Evolutionary conservation across 192 early-diverging fungal species (phyloP).

Genomic region (Martensiomyces pterosporus): DNA sequence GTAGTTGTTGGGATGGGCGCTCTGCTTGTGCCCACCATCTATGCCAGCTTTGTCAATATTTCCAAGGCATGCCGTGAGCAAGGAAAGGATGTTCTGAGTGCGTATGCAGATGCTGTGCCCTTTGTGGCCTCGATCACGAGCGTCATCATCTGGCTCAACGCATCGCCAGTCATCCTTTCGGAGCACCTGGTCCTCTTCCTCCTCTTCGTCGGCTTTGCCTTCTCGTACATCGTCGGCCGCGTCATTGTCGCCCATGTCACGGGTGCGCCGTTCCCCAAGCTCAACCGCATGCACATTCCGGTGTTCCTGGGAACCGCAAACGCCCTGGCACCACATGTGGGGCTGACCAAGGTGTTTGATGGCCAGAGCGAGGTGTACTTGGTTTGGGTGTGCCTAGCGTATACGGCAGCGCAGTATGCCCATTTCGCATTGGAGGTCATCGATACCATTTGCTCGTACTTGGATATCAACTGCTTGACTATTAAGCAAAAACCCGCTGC

Average conservation of each 20-base stretch:
- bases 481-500: slow-evolving; percentile 69
- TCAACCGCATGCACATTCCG: slow-evolving; percentile 62
- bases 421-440: slow-evolving; percentile 70
- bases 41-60: slow-evolving; percentile 59
- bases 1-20: slow-evolving; percentile 34
- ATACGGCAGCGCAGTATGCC: slow-evolving; percentile 58
- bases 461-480: slow-evolving; percentile 76
- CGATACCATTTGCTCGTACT: slow-evolving; percentile 65
- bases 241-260: slow-evolving; percentile 86
- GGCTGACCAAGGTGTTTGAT: slow-evolving; percentile 51
- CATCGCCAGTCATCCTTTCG: slow-evolving; percentile 62
- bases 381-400: slow-evolving; percentile 55
- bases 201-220: slow-evolving; percentile 65
- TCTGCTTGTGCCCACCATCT: slow-evolving; percentile 37
- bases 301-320: slow-evolving; percentile 59
- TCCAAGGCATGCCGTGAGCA: slow-evolving; percentile 55
- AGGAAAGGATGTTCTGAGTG: slow-evolving; percentile 48
- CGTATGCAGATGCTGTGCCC: slow-evolving; percentile 64
- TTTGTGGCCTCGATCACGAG: slow-evolving; percentile 55
- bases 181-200: slow-evolving; percentile 68
- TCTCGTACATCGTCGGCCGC: slow-evolving; percentile 76
- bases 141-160: slow-evolving; percentile 57
- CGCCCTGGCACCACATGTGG: slow-evolving; percentile 51
- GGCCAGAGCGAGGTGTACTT: slow-evolving; percentile 52
- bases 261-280: slow-evolving; percentile 76